A percentile compares a stretch with the other conserved stretches of the same genome.
phyloP scores from a whole-genome alignment of 176 grass and related monocot genomes.

The Tillandsia leiboldiana region DNA sequence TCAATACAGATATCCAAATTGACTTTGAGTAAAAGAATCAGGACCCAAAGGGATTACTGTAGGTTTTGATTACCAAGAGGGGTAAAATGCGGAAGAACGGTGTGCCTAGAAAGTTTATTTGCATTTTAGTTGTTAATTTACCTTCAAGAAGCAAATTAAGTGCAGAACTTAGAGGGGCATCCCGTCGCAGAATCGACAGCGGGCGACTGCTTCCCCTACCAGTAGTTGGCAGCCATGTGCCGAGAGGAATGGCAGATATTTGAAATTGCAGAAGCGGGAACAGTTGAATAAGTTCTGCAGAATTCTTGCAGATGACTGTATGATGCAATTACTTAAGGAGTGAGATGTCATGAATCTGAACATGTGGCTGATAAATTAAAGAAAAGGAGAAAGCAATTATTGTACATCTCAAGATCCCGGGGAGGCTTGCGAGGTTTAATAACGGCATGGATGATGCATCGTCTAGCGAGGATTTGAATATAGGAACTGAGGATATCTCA shows the following conservation, averaged over 20 bases:
- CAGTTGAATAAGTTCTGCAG: conserved; percentile 39
- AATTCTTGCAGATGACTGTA: conserved; percentile 67
- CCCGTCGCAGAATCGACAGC: conserved; percentile 29
- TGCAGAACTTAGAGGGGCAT: conserved; percentile 38
- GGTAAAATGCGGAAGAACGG: no score
- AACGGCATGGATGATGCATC: conserved; percentile 50
- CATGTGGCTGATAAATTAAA: conserved; percentile 7
- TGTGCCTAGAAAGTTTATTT: no score
- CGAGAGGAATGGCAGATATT: conserved; percentile 48
- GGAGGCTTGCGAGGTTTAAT: conserved; percentile 62
- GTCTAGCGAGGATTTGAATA: conserved; percentile 26
- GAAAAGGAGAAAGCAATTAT: conserved; percentile 2
- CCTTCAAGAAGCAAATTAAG: conserved; percentile 49
- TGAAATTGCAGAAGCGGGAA: conserved; percentile 43
- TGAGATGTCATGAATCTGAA: conserved; percentile 15
- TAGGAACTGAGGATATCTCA: conserved; percentile 71
- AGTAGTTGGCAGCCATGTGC: conserved; percentile 53
- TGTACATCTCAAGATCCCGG: conserved; percentile 58
- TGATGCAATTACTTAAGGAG: conserved; percentile 18
- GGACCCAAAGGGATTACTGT: no score
- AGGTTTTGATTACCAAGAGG: no score
- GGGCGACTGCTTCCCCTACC: conserved; percentile 32
- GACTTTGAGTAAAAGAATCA: no score
- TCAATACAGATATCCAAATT: no score
- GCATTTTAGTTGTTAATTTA: conserved; percentile 1